Evolutionary conservation across 257 asterid genomes (phyloP).

Genomic region (Plantago major): DNA sequence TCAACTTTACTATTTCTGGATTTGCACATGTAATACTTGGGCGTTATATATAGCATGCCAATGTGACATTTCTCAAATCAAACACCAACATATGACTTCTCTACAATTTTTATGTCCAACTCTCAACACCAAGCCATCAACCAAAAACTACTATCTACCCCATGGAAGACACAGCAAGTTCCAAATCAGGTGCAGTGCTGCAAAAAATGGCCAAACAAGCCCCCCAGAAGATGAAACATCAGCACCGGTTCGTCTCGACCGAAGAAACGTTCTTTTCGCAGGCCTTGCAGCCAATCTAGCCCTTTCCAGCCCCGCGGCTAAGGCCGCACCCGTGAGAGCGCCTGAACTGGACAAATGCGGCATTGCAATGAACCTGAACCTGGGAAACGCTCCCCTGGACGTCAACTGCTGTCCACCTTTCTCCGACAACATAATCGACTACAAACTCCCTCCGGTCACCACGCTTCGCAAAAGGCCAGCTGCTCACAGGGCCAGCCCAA

Average conservation of each 20-base stretch:
- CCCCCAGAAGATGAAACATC: slow-evolving; percentile 3
- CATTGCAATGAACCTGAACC: slow-evolving; percentile 9
- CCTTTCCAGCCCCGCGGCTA: slow-evolving; percentile 5
- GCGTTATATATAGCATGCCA: not conserved
- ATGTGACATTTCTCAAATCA: not conserved
- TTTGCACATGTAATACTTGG: no score
- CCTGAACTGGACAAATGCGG: slow-evolving; percentile 8
- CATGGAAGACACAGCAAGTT: slow-evolving; percentile 8
- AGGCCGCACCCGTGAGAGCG: slow-evolving; percentile 24
- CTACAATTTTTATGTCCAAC: slow-evolving; percentile 21
- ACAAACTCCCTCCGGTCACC: slow-evolving; percentile 23
- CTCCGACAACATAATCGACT: slow-evolving; percentile 20
- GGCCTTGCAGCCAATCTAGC: slow-evolving; percentile 30
- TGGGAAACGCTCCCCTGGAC: slow-evolving; percentile 25
- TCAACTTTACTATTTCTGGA: no score
- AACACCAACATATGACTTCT: slow-evolving; percentile 25
- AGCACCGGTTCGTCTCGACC: slow-evolving; percentile 11
- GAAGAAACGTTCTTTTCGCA: slow-evolving; percentile 36
- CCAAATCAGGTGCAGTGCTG: slow-evolving; percentile 27
- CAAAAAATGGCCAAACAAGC: not conserved
- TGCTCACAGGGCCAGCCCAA: slow-evolving; percentile 28
- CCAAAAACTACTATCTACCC: slow-evolving; percentile 13
- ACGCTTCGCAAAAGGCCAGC: slow-evolving; percentile 27
- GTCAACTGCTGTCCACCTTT: slow-evolving; percentile 45
- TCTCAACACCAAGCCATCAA: slow-evolving; percentile 14